Base-by-base conservation (phyloP, 805 yeast species). In the Starmerella floris region DNA sequence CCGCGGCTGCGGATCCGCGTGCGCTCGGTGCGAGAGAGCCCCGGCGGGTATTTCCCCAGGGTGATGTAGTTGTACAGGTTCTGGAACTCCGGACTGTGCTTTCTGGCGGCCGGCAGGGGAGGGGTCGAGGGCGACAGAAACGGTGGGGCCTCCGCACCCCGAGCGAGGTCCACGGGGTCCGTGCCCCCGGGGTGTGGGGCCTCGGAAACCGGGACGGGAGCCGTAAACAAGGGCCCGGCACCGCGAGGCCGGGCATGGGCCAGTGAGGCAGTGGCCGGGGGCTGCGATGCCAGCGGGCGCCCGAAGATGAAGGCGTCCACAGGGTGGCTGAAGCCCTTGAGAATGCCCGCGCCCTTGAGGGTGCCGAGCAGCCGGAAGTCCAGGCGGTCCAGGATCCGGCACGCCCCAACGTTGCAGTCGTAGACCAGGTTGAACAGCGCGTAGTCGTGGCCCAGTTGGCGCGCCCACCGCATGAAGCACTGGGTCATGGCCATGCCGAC, bases 301-400 rank as follows among this genome's bases (percentile, higher is more conserved):
- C 94, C 94, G 59, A 83, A 88, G 36, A 83, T 79, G 19, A 82
- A 66, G 0, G 94, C 83, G 60, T 87, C 95, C 2, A 87, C 91
- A 0, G 95, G 82, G 34, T 74, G 72, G 45, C 81, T 87, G 51
- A 77, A 78, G 28, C 88, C 93, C 58, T 83, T 83, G 50, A 88
- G 66, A 43, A 83, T 76, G 10, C 94, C 97, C 4, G 95, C 94
- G n/a, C 81, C 77, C 51, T 79, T 81, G 37, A 88, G 67, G 35
- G 81, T 72, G 2, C 95, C 95, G 9, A 85, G 68, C 48, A 83
- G 64, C 52, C 75, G 76, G 64, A 88, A 91, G 49, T 77, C 77
- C 34, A 80, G 67, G 10, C 77, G 66, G 53, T 83, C 94, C 64
- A 85, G 73, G 35, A 88, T 77, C 47, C 77, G 67, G 50, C 91